These are phyloP conservation scores for Xylaria palmicola DNA, from an alignment of 495 filamentous ascomycete species.

Conservation along the genomic window DNA sequence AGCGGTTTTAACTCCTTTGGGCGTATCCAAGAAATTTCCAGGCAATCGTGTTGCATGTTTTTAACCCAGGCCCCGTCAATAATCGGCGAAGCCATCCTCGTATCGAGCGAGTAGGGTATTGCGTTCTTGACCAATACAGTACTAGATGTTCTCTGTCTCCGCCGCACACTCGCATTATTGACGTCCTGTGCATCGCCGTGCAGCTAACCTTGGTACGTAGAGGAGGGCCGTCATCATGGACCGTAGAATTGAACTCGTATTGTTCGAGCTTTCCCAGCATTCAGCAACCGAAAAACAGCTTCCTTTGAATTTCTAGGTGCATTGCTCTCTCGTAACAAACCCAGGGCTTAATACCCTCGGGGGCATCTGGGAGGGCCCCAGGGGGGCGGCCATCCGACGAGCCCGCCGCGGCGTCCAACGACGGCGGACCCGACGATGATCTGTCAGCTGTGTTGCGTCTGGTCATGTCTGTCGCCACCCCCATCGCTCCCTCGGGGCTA, in stretches of 20 bases:
- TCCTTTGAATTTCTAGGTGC: constrained; percentile 18
- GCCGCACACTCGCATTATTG: too few relatives aligned
- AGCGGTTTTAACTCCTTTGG: too few relatives aligned
- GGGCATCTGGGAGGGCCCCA: constrained; percentile 5
- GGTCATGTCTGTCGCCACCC: background rate
- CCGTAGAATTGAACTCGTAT: background rate
- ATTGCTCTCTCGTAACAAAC: constrained; percentile 23
- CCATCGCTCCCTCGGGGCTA: constrained; percentile 1
- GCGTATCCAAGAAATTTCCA: too few relatives aligned
- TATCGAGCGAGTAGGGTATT: too few relatives aligned
- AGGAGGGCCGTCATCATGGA: background rate
- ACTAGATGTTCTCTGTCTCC: too few relatives aligned
- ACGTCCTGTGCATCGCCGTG: background rate
- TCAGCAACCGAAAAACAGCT: constrained; percentile 24
- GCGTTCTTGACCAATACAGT: too few relatives aligned
- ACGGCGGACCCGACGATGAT: background rate
- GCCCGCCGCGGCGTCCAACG: background rate
- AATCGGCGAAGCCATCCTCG: too few relatives aligned
- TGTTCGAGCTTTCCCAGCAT: background rate
- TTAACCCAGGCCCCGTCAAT: too few relatives aligned
- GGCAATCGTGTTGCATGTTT: too few relatives aligned
- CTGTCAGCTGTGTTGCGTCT: constrained; percentile 10
- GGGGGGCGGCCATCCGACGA: constrained; percentile 3
- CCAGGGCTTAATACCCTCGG: constrained; percentile 16
- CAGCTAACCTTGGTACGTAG: background rate